A percentile compares a stretch with the other conserved stretches of the same genome.
Evolutionary conservation across 306 rosid species (phyloP).

Genomic region (Calophaca sinica): DNA sequence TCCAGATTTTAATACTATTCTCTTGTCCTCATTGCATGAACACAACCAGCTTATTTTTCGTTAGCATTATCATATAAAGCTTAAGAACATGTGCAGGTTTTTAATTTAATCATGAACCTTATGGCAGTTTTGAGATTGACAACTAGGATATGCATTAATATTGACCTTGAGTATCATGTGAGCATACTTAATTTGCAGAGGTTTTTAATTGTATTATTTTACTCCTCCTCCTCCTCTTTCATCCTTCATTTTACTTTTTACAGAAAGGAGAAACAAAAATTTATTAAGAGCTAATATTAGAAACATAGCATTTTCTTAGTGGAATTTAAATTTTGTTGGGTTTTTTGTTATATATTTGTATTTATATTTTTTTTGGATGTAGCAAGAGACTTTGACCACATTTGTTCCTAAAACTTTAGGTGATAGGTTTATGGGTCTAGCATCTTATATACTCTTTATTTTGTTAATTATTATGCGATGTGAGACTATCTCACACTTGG

Average conservation of each 20-base stretch:
- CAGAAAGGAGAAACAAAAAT: neutral
- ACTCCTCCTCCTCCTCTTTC: neutral
- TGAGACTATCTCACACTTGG: too few relatives aligned
- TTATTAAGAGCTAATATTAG: slow-evolving; percentile 1
- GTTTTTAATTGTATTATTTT: neutral
- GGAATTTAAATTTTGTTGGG: too few relatives aligned
- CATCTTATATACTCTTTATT: too few relatives aligned
- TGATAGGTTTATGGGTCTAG: too few relatives aligned
- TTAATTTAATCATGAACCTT: slow-evolving; percentile 33
- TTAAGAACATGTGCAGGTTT: slow-evolving; percentile 12
- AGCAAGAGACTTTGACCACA: too few relatives aligned
- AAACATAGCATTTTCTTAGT: neutral
- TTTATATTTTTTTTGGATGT: too few relatives aligned
- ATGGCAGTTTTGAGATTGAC: slow-evolving; percentile 8
- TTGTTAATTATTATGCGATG: too few relatives aligned
- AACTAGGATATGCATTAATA: slow-evolving; percentile 21
- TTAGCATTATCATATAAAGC: neutral
- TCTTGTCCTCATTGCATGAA: slow-evolving; percentile 10
- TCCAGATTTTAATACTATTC: neutral
- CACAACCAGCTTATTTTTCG: neutral
- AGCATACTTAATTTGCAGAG: slow-evolving; percentile 9
- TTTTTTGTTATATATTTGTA: too few relatives aligned
- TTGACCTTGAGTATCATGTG: slow-evolving; percentile 11
- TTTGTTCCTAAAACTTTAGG: too few relatives aligned
- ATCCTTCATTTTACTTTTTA: slow-evolving; percentile 5